Evolutionary conservation across 2,329 filamentous ascomycete species (phyloP), one percentile per base, ranked within the genome.

Genomic region (Lasiodiplodia sp.): DNA sequence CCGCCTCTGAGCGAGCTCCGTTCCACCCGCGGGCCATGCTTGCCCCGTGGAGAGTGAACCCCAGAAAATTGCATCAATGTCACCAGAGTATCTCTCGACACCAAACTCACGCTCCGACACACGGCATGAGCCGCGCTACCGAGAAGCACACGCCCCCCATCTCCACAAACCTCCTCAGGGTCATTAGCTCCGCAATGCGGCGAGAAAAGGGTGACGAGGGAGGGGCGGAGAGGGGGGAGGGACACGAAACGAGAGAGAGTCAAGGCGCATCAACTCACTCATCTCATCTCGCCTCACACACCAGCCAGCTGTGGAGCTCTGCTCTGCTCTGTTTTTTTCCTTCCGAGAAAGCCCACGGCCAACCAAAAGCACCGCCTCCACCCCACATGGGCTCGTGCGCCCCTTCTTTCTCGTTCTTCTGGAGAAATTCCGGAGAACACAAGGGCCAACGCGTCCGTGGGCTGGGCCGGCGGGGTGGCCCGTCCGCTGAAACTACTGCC

Each of bases 11-110:
- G 55, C 52, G 6, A 31, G 25, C 53, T 31, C 23, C 57, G 37
- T 14, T n/a, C 58, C 25, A 40, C 58, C 58, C 28, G 21, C 58
- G 40, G 40, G 58, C 58, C 25, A 34, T 51, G 40, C 40, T n/a
- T 51, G 25, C 23, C n/a, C 31, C 34, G 55, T 57, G 55, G 55
- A 57, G 55, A 47, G 49, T 18, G n/a, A 12, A 38, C 56, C 56
- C 56, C 56, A n/a, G 34, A 21, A 10, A 44, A 40, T 23, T 34
- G 53, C 53, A 49, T 28, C 51, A 62, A 31, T 34, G 58, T 62
- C 58, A 62, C 58, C 58, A 62, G 58, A 62, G 58, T 18, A 21
- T 62, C 58, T 49, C 40, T 49, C n/a, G 58, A 62, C 53, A 21
- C 58, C 23, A 11, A 21, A 28, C 10, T 4, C 28, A 3, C 10